phyloP scores from a whole-genome alignment of 306 rosid species.

The Lathyrus aphaca region DNA sequence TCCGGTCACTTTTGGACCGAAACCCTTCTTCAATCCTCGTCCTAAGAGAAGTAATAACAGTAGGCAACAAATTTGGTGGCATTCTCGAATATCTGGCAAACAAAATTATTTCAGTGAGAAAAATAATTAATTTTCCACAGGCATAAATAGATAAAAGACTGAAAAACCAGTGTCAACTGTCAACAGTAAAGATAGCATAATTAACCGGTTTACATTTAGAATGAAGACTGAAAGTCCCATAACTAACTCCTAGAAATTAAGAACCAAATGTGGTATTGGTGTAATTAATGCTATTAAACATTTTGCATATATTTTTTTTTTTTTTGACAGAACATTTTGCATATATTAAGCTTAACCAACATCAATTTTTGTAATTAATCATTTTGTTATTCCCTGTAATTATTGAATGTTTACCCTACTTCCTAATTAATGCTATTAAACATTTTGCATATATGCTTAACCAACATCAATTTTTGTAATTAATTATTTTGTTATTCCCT shows the following conservation, averaged over 20 bases:
- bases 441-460: neutral
- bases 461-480: neutral
- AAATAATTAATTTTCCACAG: slow-evolving; percentile 31
- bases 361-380: neutral
- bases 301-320: neutral
- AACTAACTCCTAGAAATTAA: neutral
- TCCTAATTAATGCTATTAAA: too few species aligned
- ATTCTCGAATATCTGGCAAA: slow-evolving; percentile 81
- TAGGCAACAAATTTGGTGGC: slow-evolving; percentile 80
- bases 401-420: slow-evolving; percentile 1
- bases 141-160: slow-evolving; percentile 6
- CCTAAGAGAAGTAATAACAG: slow-evolving; percentile 63
- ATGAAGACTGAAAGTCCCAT: slow-evolving; percentile 9
- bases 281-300: slow-evolving; percentile 1
- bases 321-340: too few species aligned
- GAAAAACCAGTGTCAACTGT: slow-evolving; percentile 9
- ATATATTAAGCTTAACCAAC: neutral
- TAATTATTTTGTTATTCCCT: neutral
- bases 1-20: slow-evolving; percentile 67
- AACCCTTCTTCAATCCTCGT: slow-evolving; percentile 74
- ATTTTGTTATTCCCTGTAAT: neutral
- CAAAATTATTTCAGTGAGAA: slow-evolving; percentile 34
- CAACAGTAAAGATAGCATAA: slow-evolving; percentile 12
- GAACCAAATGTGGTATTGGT: slow-evolving; percentile 3
- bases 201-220: slow-evolving; percentile 14